Evolutionary conservation across 192 early-diverging fungal species (phyloP).

Genomic region (Helicostylum pulchrum): DNA sequence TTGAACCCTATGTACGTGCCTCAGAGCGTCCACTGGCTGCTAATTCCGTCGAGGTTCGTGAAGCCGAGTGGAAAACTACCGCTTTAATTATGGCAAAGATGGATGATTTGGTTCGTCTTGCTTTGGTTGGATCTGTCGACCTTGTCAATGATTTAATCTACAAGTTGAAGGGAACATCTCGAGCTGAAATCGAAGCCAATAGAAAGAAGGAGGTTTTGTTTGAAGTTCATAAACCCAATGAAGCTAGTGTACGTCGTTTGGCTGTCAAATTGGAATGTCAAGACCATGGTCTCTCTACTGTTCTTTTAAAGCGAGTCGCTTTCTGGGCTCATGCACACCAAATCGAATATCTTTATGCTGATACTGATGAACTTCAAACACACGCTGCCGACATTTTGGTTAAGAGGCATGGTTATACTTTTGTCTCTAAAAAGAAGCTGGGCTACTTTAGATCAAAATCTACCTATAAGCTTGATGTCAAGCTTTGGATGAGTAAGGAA

Average conservation of each 20-base stretch:
- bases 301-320: constrained; percentile 34
- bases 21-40: background rate
- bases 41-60: background rate
- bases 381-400: constrained; percentile 20
- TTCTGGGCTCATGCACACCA: constrained; percentile 32
- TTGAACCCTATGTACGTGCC: background rate
- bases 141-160: background rate
- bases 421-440: constrained; percentile 18
- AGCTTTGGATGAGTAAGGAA: constrained; percentile 29
- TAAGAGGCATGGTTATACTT: constrained; percentile 28
- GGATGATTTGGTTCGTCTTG: constrained; percentile 25
- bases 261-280: constrained; percentile 39
- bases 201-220: constrained; percentile 4
- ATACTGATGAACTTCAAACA: constrained; percentile 33
- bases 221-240: constrained; percentile 29
- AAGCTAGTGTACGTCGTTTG: constrained; percentile 32
- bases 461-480: constrained; percentile 33
- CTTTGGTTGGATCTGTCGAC: constrained; percentile 10
- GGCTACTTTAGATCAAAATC: constrained; percentile 24
- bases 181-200: background rate
- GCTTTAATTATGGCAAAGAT: constrained; percentile 15
- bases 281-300: constrained; percentile 35
- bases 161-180: background rate
- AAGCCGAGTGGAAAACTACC: constrained; percentile 16
- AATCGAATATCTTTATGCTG: constrained; percentile 37